Evolutionary conservation across 371 early-diverging fungal genomes (phyloP), one percentile per base, ranked within the genome.

Genomic region (Mycotypha africana): DNA sequence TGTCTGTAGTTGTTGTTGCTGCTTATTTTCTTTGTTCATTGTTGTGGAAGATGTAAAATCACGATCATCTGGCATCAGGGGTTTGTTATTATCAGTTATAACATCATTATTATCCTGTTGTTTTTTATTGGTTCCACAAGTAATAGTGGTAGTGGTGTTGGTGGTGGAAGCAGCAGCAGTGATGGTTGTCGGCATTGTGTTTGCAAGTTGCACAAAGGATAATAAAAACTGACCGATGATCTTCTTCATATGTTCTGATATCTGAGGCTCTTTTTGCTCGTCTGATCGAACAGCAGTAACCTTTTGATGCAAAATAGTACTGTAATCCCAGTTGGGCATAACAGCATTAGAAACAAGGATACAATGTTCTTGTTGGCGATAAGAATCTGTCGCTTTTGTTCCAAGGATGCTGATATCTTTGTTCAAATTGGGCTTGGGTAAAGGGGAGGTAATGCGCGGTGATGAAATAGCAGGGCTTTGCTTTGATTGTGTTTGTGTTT

Each of bases 281-380:
- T 26, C 19, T n/a, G n/a, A n/a, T n/a, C n/a, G n/a, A n/a, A n/a
- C n/a, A n/a, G n/a, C 20, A 7, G 15, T n/a, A 14, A 33, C 10
- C 9, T 46, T 35, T 17, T 48, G 21, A n/a, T 25, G n/a, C 8
- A 73, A 47, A 32, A 73, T 73, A 0, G 59, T 42, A 17, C 67
- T 51, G 33, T 62, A 60, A 37, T 73, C 60, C 74, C 74, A 73
- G 2, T 44, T 52, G 4, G 74, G 74, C 65, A 73, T 69, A 12
- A 73, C 60, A 6, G 74, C 74, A 32, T 64, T 73, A 10, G 70
- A 69, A 0, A 73, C 74, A 42, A 73, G 61, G 28, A 73, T 69
- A 21, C 54, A 60, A 38, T 73, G 55, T 23, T 56, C 49, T 46
- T 69, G 74, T 42, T 69, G 74, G 19, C 74, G 67, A 45, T 73